Conservation (phyloP, 176 grass and related monocot species). For the Areca catechu region DNA sequence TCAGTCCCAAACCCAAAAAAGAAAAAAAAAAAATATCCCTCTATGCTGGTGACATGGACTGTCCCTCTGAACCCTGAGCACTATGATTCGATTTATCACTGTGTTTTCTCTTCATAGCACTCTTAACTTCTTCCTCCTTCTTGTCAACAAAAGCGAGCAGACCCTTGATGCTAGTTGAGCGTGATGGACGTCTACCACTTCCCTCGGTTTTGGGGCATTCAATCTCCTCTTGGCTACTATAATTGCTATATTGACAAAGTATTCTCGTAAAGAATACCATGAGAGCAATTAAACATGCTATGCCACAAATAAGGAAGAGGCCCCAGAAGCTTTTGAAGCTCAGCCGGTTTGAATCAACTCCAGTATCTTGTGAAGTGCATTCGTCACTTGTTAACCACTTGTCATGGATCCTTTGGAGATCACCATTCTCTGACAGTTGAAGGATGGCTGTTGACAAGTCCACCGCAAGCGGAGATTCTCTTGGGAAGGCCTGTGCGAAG, state of each 20-base stretch:
- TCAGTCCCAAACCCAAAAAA: constrained; percentile 4
- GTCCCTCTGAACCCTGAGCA: constrained; percentile 12
- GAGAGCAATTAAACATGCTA: constrained; percentile 54
- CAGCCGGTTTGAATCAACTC: constrained; percentile 27
- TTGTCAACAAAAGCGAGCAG: constrained; percentile 66
- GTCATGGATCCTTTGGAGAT: constrained; percentile 94
- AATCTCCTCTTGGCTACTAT: constrained; percentile 20
- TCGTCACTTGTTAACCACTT: constrained; percentile 54
- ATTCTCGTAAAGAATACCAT: constrained; percentile 47
- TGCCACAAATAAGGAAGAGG: constrained; percentile 74
- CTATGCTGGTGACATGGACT: constrained; percentile 19
- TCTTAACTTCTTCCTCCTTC: constrained; percentile 75
- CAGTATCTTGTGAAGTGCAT: constrained; percentile 23
- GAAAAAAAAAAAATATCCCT: background rate
- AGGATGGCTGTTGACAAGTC: constrained; percentile 94
- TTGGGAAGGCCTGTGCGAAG: constrained; percentile 69
- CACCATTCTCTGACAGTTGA: constrained; percentile 75
- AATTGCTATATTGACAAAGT: constrained; percentile 53
- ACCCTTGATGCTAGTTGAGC: constrained; percentile 50
- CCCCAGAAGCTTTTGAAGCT: constrained; percentile 68
- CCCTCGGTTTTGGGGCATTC: constrained; percentile 21
- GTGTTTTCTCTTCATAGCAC: constrained; percentile 51
- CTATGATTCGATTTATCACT: constrained; percentile 21
- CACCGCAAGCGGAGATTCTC: constrained; percentile 70
- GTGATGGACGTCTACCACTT: constrained; percentile 29